phyloP scores from a whole-genome alignment of 176 grass and related monocot genomes.

The Eleusine indica region DNA sequence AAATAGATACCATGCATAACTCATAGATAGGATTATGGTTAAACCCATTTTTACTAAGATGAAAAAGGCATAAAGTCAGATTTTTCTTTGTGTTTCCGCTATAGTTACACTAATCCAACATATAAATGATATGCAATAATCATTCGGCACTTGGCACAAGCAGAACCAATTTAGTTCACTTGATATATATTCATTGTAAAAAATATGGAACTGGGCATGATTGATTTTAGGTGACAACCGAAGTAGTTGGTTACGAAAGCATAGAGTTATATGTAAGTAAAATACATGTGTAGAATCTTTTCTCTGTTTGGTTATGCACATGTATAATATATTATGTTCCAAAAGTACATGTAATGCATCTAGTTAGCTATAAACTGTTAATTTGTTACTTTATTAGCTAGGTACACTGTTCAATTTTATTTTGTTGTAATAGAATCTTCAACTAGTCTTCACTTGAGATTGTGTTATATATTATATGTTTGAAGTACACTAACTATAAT shows the following conservation, averaged over 20 bases:
- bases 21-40: neutral
- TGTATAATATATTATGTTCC: no score
- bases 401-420: no score
- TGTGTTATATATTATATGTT: neutral
- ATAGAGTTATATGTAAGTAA: neutral
- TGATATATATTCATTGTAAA: no score
- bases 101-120: neutral
- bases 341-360: neutral
- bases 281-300: no score
- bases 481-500: neutral
- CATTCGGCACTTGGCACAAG: no score
- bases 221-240: constrained; percentile 18
- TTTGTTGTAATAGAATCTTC: neutral
- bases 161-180: no score
- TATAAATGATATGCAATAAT: neutral
- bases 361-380: neutral
- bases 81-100: neutral
- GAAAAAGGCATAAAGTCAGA: neutral
- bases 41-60: neutral
- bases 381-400: no score
- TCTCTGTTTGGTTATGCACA: neutral
- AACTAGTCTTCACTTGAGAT: neutral
- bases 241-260: neutral
- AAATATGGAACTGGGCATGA: neutral
- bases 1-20: neutral